Evolutionary conservation across 345 rosid genomes (phyloP).

Genomic region (Populus ilicifolia): DNA sequence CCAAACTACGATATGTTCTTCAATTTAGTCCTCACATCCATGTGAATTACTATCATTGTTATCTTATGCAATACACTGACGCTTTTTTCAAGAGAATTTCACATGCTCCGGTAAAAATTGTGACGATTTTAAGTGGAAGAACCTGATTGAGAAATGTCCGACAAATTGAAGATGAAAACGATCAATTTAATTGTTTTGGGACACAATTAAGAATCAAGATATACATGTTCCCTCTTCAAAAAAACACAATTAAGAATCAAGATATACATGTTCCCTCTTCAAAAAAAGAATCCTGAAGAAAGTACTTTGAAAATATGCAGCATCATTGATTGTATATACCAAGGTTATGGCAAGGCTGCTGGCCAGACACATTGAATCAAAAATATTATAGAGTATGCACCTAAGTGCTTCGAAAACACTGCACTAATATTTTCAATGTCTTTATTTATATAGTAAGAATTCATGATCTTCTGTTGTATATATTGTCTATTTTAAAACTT

Average conservation of each 20-base stretch:
- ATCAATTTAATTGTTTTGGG: too few species aligned
- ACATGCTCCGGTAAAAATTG: not conserved
- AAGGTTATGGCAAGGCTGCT: not conserved
- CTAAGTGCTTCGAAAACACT: too few species aligned
- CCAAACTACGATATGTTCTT: not conserved
- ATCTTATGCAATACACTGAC: not conserved
- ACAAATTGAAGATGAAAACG: not conserved
- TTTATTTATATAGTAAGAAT: too few species aligned
- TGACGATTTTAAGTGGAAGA: not conserved
- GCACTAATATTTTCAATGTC: too few species aligned
- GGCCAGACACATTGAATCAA: not conserved
- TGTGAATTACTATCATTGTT: not conserved
- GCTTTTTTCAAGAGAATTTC: too few species aligned
- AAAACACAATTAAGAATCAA: too few species aligned
- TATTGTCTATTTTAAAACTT: too few species aligned
- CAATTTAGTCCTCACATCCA: too few species aligned
- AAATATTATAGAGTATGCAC: not conserved
- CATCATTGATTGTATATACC: not conserved
- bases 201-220: too few species aligned
- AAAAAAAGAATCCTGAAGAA: not conserved
- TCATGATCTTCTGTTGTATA: not conserved
- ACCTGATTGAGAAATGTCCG: not conserved
- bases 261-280: too few species aligned
- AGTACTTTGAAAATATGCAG: not conserved
- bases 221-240: too few species aligned